These are phyloP conservation scores for Trichoderma parareesei DNA, from an alignment of 495 filamentous ascomycete species.

Conservation along the genomic window DNA sequence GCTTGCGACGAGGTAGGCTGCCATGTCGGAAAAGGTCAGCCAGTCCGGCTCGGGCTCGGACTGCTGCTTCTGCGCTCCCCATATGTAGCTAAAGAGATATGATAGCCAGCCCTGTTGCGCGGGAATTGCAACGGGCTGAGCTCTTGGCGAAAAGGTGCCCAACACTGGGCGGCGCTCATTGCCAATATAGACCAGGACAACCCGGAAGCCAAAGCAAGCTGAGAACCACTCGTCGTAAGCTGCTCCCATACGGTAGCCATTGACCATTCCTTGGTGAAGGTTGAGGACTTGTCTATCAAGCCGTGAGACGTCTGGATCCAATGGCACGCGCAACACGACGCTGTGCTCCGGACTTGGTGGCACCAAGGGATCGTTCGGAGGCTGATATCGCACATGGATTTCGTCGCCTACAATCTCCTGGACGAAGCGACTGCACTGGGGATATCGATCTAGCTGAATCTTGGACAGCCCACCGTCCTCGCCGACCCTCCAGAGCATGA, in stretches of 20 bases:
- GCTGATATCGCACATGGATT: slow-evolving; percentile 50
- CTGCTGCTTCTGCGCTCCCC: background rate
- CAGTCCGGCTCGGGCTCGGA: slow-evolving; percentile 19
- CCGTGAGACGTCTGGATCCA: slow-evolving; percentile 44
- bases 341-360: slow-evolving; percentile 16
- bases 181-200: slow-evolving; percentile 64
- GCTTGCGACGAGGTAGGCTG: slow-evolving; percentile 67
- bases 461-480: slow-evolving; percentile 40
- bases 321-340: slow-evolving; percentile 44
- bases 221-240: slow-evolving; percentile 69
- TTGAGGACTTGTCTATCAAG: slow-evolving; percentile 46
- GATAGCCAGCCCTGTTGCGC: slow-evolving; percentile 10
- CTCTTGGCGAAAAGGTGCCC: slow-evolving; percentile 43
- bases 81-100: slow-evolving; percentile 6
- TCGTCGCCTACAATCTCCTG: slow-evolving; percentile 39
- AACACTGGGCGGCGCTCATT: slow-evolving; percentile 53
- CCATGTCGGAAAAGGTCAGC: slow-evolving; percentile 73
- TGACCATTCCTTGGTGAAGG: slow-evolving; percentile 57
- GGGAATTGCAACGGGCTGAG: background rate
- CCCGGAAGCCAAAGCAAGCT: slow-evolving; percentile 56
- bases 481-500: slow-evolving; percentile 61
- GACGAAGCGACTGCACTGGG: slow-evolving; percentile 60
- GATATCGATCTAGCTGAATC: slow-evolving; percentile 58
- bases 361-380: slow-evolving; percentile 23
- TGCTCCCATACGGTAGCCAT: slow-evolving; percentile 58